phyloP scores from a whole-genome alignment of 345 rosid species.

The Firmiana major region DNA sequence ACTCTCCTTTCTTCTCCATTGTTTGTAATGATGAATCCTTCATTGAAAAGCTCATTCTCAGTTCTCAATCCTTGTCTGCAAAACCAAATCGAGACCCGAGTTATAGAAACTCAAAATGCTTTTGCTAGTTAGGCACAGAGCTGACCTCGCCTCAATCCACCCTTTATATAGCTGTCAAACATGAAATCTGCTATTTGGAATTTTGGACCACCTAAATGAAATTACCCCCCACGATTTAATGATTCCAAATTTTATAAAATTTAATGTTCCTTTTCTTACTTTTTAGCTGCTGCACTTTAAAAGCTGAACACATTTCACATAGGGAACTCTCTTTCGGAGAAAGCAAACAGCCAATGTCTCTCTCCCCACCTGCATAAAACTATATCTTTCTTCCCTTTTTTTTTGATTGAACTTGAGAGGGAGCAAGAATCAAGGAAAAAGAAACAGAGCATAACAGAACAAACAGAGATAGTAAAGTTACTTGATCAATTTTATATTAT shows the following conservation, averaged over 20 bases:
- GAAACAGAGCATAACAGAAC: not conserved
- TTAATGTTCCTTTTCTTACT: not conserved
- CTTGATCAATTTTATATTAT: no score
- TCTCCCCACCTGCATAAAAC: not conserved
- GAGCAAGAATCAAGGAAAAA: not conserved
- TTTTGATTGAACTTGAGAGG: not conserved
- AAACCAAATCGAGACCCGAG: not conserved
- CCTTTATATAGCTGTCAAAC: not conserved
- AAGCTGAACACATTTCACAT: not conserved
- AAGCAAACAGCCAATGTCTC: not conserved
- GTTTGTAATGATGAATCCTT: not conserved
- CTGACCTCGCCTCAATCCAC: no score
- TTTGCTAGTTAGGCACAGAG: not conserved
- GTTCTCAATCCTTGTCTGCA: not conserved
- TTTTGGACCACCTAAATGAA: no score
- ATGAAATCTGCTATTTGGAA: not conserved
- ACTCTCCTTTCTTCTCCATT: conserved; percentile 2
- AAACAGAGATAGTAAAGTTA: not conserved
- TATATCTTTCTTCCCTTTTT: not conserved
- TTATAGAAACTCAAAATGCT: not conserved
- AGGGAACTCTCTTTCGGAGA: not conserved
- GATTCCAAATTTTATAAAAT: not conserved
- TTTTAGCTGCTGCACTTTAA: not conserved
- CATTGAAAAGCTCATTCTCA: not conserved
- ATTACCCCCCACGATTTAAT: no score